Evolutionary conservation across 441 rosid genomes (phyloP).

Genomic region (Biscutella auriculata): DNA sequence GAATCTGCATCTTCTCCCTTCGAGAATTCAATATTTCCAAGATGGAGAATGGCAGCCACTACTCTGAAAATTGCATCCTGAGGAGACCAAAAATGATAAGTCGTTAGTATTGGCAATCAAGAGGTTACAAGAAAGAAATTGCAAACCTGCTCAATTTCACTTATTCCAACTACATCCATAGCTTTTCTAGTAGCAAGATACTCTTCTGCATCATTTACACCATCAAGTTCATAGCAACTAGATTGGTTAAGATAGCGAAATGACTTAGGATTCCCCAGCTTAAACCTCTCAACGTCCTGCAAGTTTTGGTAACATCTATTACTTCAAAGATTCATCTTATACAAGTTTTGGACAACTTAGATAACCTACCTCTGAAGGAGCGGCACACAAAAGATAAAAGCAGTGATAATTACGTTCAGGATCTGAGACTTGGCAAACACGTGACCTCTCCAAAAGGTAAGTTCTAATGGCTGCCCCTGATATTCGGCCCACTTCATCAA

Average conservation of each 20-base stretch:
- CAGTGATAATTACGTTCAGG: constrained; percentile 90
- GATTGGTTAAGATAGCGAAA: constrained; percentile 94
- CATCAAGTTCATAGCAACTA: constrained; percentile 64
- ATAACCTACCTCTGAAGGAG: constrained; percentile 57
- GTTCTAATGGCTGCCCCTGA: constrained; percentile 97
- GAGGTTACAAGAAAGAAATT: constrained; percentile 3
- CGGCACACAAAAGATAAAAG: constrained; percentile 85
- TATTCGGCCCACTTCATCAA: constrained; percentile 64
- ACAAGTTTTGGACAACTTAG: background rate
- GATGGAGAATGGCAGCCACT: constrained; percentile 91
- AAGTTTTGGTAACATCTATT: constrained; percentile 14
- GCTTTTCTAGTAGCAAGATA: constrained; percentile 81
- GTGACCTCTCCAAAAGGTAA: constrained; percentile 87
- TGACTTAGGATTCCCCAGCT: constrained; percentile 70
- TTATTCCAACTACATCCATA: constrained; percentile 82
- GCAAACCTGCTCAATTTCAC: constrained; percentile 61
- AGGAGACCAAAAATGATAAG: constrained; percentile 9
- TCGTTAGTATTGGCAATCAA: constrained; percentile 5
- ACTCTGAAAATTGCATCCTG: constrained; percentile 80
- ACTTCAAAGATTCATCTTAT: constrained; percentile 5
- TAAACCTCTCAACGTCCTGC: constrained; percentile 76
- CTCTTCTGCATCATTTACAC: constrained; percentile 56
- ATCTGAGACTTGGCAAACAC: constrained; percentile 88
- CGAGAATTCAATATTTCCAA: constrained; percentile 69
- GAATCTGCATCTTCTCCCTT: constrained; percentile 63